Percentiles rank a stretch among this genome's conserved stretches.
These are phyloP conservation scores for Colletotrichum sidae DNA, from an alignment of 2,329 filamentous ascomycete species.

Conservation along the genomic window DNA sequence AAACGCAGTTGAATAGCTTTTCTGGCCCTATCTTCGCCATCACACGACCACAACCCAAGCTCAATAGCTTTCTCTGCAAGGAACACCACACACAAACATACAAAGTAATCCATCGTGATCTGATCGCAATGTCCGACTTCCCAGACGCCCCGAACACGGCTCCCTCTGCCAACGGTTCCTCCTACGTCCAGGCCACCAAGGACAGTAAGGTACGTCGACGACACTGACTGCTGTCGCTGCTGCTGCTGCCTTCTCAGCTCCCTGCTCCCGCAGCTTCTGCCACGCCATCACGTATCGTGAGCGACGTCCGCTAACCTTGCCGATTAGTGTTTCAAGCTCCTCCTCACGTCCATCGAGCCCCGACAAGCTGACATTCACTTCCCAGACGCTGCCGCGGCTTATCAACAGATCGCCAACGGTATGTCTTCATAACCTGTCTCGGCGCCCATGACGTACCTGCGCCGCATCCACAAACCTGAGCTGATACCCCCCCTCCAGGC, in stretches of 20 bases:
- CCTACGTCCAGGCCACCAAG: constrained; percentile 60
- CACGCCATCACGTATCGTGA: constrained; percentile 28
- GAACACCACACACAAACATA: constrained; percentile 25
- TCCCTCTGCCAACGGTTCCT: constrained; percentile 58
- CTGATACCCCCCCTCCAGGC: constrained; percentile 51
- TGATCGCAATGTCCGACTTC: constrained; percentile 55
- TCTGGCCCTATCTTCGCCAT: constrained; percentile 26
- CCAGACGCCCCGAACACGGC: constrained; percentile 47
- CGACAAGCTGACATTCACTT: constrained; percentile 46
- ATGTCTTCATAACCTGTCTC: constrained; percentile 38
- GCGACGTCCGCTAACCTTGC: constrained; percentile 46
- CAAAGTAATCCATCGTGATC: constrained; percentile 41
- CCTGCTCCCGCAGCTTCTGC: constrained; percentile 12
- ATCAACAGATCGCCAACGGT: constrained; percentile 62
- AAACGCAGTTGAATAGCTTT: constrained; percentile 13
- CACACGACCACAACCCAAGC: constrained; percentile 28
- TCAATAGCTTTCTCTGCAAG: constrained; percentile 11
- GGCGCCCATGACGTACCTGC: constrained; percentile 19
- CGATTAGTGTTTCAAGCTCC: constrained; percentile 48
- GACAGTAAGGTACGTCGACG: constrained; percentile 62
- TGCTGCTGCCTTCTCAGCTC: constrained; percentile 20
- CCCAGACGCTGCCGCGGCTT: constrained; percentile 62
- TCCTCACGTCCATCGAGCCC: constrained; percentile 38
- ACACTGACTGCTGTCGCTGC: constrained; percentile 15
- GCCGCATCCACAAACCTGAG: constrained; percentile 25